Evolutionary conservation across 176 grass and related monocot species (phyloP).

Genomic region (Pharus latifolius): DNA sequence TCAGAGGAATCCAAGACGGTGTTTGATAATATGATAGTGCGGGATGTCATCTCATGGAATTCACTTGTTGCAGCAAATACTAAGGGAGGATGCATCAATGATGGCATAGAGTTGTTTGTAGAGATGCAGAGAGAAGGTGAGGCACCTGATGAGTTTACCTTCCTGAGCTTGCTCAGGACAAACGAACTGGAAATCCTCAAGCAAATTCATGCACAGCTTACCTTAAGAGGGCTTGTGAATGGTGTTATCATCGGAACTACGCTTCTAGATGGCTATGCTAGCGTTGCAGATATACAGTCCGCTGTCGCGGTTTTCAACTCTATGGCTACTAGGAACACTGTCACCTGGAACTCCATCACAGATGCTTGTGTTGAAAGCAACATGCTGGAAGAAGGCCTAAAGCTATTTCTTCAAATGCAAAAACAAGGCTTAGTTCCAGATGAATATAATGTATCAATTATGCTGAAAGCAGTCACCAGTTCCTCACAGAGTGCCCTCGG

Average conservation of each 20-base stretch:
- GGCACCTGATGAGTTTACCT: slow-evolving; percentile 16
- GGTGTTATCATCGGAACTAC: slow-evolving; percentile 1
- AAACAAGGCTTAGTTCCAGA: background rate
- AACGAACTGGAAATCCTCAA: background rate
- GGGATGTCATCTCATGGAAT: slow-evolving; percentile 8
- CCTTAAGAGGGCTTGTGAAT: background rate
- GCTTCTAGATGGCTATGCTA: slow-evolving; percentile 23
- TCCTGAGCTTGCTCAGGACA: background rate
- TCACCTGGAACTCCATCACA: slow-evolving; percentile 19
- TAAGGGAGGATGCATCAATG: background rate
- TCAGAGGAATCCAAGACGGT: slow-evolving; percentile 5
- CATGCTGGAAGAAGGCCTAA: slow-evolving; percentile 3
- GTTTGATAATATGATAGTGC: slow-evolving; percentile 1
- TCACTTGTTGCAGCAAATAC: slow-evolving; percentile 9
- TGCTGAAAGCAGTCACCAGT: slow-evolving; percentile 8
- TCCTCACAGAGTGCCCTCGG: background rate
- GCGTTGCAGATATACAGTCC: background rate
- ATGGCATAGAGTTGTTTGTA: background rate
- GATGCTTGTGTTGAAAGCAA: background rate
- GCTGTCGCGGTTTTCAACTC: slow-evolving; percentile 7
- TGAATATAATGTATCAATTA: slow-evolving; percentile 22
- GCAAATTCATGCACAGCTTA: slow-evolving; percentile 12
- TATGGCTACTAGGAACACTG: background rate
- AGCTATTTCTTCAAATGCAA: slow-evolving; percentile 7
- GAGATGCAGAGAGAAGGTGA: slow-evolving; percentile 17